phyloP scores from a whole-genome alignment of 148 eudicot species.

The Pharnaceum exiguum region DNA sequence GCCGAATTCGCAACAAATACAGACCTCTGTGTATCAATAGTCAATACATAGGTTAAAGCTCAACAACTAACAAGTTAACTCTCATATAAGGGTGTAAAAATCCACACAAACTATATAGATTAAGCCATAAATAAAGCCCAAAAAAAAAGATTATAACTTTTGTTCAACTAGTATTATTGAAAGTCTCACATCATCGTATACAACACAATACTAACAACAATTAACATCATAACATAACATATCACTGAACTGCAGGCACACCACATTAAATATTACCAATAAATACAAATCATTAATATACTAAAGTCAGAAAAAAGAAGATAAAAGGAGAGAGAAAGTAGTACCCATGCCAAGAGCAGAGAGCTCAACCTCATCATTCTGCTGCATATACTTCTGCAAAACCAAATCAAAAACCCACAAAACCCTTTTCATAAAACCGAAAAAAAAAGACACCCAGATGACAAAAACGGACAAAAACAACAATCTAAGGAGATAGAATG shows the following conservation, averaged over 20 bases:
- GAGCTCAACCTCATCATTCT: slow-evolving; percentile 57
- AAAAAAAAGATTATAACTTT: too few relatives aligned
- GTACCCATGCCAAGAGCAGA: slow-evolving; percentile 76
- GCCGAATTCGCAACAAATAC: too few relatives aligned
- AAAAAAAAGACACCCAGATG: not conserved
- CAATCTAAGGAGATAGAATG: too few relatives aligned
- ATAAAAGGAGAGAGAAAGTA: not conserved
- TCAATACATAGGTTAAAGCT: too few relatives aligned
- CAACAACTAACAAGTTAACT: too few relatives aligned
- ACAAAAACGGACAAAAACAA: too few relatives aligned
- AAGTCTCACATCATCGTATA: not conserved
- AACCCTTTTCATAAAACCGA: not conserved
- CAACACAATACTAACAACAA: not conserved
- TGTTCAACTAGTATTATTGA: not conserved
- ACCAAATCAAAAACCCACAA: not conserved
- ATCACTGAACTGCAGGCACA: too few relatives aligned
- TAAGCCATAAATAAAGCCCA: too few relatives aligned
- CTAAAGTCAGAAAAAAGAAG: not conserved
- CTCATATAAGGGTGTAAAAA: too few relatives aligned
- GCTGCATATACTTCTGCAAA: slow-evolving; percentile 60
- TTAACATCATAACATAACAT: not conserved
- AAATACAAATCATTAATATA: not conserved
- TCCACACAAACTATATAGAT: too few relatives aligned
- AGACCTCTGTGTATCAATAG: too few relatives aligned
- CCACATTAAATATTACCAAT: not conserved